Base-by-base conservation (phyloP, 768 basidiomycete genomes). In the Cyclocybe cylindracea region DNA sequence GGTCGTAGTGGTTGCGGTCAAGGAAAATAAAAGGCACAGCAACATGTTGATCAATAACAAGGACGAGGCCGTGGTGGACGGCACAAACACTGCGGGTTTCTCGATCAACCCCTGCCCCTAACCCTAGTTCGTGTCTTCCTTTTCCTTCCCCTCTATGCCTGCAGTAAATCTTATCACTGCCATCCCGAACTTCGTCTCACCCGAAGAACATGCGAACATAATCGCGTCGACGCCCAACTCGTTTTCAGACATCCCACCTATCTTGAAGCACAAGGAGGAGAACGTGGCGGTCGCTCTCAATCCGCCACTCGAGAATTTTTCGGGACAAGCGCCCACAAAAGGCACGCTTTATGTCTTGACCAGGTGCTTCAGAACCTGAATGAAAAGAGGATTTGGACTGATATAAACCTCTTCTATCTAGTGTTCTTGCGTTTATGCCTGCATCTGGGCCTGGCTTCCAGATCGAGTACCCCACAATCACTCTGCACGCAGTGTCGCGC, bases 401-500 rank as follows among this genome's bases (percentile, higher is more conserved):
- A 5, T 29, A 45, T 34, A 56, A 36, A 46, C 50, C 14, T 49
- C 44, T 52, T 44, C 47, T 43, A 51, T 11, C 10, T 41, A 61
- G 94, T 56, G 84, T 80, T 11, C 79, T 97, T 36, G 82, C 83
- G 2, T 96, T 91, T 78, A 80, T 90, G 70, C 84, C 89, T 2
- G 61, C 80, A 9, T 75, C 83, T 1, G 85, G 85, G 73, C 75
- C 39, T 35, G 94, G 92, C 11, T 87, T 98, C 69, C 84, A 89
- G 57, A 82, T 98, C 63, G 77, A 86, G 51, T 98, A 96, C 67
- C 93, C 91, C 8, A 76, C 87, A 5, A 90, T 99, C 63, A 96
- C 93, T 1, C 80, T 99, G 2, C 97, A 99, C 61, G 97, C 97
- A 19, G 80, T 95, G 48, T 91, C 94, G 1, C 86, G 93, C 40